These are phyloP conservation scores for Coniferiporia sulphurascens DNA, from an alignment of 1,284 basidiomycete species.

Conservation along the genomic window DNA sequence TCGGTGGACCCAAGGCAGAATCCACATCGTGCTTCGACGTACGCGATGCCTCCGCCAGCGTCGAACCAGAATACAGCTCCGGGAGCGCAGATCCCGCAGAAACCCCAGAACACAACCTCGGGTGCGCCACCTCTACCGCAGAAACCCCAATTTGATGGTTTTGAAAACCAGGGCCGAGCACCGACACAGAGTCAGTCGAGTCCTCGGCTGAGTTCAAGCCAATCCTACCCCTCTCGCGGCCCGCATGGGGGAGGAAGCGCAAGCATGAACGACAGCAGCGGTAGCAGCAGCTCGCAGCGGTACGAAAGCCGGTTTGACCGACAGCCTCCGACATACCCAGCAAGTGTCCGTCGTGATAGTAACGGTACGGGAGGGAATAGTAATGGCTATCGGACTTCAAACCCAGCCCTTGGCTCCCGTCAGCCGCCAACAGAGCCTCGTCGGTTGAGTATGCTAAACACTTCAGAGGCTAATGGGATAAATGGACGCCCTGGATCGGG, in stretches of 20 bases:
- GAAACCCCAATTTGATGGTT: neutral
- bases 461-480: neutral
- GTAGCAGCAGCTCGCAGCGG: neutral
- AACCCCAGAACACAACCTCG: no score
- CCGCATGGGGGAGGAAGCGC: neutral
- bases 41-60: neutral
- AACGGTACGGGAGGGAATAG: neutral
- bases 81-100: no score
- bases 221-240: neutral
- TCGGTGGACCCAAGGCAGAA: constrained; percentile 2
- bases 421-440: neutral
- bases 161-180: neutral
- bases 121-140: neutral
- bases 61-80: no score
- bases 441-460: neutral
- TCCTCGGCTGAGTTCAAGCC: neutral
- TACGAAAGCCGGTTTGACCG: neutral
- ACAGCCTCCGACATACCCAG: neutral
- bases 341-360: neutral
- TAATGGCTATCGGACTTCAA: neutral
- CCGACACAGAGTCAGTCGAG: no score
- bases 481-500: neutral
- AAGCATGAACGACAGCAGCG: neutral
- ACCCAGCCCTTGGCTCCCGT: neutral
- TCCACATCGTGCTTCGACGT: neutral